These are phyloP conservation scores for Alternaria sp. DNA, from an alignment of 2,329 filamentous ascomycete genomes.

Conservation along the genomic window DNA sequence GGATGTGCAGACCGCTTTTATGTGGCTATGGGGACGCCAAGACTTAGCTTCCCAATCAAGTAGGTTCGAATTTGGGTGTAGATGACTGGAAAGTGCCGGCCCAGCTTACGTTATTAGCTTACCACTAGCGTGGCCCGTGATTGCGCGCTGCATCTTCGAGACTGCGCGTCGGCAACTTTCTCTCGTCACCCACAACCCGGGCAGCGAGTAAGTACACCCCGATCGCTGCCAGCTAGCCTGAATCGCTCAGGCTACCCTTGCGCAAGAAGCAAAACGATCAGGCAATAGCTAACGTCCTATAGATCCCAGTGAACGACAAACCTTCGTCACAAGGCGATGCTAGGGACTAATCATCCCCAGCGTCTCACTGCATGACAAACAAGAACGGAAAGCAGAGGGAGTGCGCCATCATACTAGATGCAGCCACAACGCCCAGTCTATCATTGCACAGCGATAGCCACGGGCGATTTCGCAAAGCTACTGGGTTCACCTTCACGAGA, in stretches of 20 bases:
- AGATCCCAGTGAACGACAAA: slow-evolving; percentile 44
- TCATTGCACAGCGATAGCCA: slow-evolving; percentile 30
- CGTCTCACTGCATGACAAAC: slow-evolving; percentile 35
- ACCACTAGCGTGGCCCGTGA: slow-evolving; percentile 26
- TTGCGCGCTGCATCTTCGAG: slow-evolving; percentile 23
- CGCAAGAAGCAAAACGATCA: not conserved
- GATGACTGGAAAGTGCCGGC: not conserved
- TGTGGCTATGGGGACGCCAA: slow-evolving; percentile 12
- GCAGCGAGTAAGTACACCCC: slow-evolving; percentile 35
- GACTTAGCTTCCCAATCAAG: slow-evolving; percentile 1
- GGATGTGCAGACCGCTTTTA: slow-evolving; percentile 7
- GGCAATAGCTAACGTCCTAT: slow-evolving; percentile 12
- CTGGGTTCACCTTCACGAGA: slow-evolving; percentile 25
- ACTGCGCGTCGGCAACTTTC: slow-evolving; percentile 22
- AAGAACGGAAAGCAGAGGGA: slow-evolving; percentile 50
- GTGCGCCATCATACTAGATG: slow-evolving; percentile 38
- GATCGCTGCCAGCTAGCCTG: not conserved
- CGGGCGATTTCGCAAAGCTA: slow-evolving; percentile 21
- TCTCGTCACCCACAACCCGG: slow-evolving; percentile 35
- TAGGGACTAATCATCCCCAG: slow-evolving; percentile 34
- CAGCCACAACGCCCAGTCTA: slow-evolving; percentile 19
- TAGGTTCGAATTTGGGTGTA: slow-evolving; percentile 6
- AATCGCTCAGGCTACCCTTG: not conserved
- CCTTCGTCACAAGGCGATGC: slow-evolving; percentile 32
- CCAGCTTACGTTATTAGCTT: slow-evolving; percentile 21